Base-by-base conservation (phyloP, 495 filamentous ascomycete species). In the Lasiosphaeria hispida region DNA sequence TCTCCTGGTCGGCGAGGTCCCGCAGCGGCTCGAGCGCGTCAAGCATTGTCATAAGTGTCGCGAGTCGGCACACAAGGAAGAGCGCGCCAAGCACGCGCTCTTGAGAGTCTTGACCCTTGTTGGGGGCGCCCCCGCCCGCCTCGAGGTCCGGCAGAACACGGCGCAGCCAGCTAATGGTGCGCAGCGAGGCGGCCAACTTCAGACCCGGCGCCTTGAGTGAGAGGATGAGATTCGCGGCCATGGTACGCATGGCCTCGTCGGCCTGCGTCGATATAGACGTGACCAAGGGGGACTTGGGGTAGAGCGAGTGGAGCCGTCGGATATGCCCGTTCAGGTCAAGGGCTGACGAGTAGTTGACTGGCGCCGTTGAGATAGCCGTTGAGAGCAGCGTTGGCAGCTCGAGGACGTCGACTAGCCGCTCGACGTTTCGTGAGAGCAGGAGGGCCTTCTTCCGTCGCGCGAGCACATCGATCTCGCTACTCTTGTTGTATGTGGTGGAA, bases 261-360 rank as follows among this genome's bases (percentile, higher is more conserved):
- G 93, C 90, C 66, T 96, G 89, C 9, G 75, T 62, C 10, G 85
- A 81, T 34, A 97, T 87, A 44, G 86, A 85, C 30, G 77, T 74
- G 11, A 97, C 81, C 30, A 96, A 77, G 2, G 80, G 77, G 0
- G 91, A 96, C 48, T 87, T 77, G 0, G 91, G 87, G 71, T 96
- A 95, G 56, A 97, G 76, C 2, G 83, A 82, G 57, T 92, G 86
- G 3, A 99, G 77, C 14, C 95, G 82, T 57, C 90, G 89, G 69
- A 97, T 96, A 73, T 97, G 95, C n/a, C 88, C 86, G 68, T 96
- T 87, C 4, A 97, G 77, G 65, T 99, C 95, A 43, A 99, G 78
- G 1, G 93, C 93, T 0, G 90, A 89, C 2, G 93, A 88, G 72
- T 96, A 96, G 60, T 89, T 94, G 59, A 74, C 72, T 0, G 77